phyloP scores from a whole-genome alignment of 139 green algal genomes.

The Spirogloea muscicola region DNA sequence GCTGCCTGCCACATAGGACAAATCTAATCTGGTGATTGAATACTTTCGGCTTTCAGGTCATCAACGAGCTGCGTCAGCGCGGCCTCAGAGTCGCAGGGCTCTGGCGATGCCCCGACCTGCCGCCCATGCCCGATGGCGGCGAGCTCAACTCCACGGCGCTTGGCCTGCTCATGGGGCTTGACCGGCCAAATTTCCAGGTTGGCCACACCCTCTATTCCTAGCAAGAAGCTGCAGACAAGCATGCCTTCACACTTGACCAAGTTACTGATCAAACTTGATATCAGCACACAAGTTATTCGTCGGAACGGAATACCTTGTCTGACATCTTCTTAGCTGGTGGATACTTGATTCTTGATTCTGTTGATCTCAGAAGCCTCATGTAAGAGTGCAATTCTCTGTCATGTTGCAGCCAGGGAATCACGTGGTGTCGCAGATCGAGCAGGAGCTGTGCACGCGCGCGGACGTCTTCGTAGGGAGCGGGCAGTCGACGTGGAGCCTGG shows the following conservation, averaged over 20 bases:
- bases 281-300: not conserved
- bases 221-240: no score
- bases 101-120: not conserved
- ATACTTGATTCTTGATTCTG: not conserved
- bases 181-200: no score
- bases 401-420: not conserved
- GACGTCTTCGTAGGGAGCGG: constrained; percentile 3
- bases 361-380: not conserved
- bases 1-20: no score
- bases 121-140: not conserved
- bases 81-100: not conserved
- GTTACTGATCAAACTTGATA: not conserved
- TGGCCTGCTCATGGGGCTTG: constrained; percentile 8
- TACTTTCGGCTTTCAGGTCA: not conserved
- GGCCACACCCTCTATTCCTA: no score
- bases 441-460: not conserved
- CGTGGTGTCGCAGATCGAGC: constrained; percentile 7
- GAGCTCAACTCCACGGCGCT: not conserved
- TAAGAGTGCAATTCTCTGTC: not conserved
- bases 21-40: no score
- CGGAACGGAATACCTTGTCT: not conserved
- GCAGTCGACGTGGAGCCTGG: constrained; percentile 4
- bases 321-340: not conserved
- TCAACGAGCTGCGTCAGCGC: not conserved
- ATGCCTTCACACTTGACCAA: not conserved